phyloP scores from a whole-genome alignment of 345 rosid species.

The Corymbia maculata region DNA sequence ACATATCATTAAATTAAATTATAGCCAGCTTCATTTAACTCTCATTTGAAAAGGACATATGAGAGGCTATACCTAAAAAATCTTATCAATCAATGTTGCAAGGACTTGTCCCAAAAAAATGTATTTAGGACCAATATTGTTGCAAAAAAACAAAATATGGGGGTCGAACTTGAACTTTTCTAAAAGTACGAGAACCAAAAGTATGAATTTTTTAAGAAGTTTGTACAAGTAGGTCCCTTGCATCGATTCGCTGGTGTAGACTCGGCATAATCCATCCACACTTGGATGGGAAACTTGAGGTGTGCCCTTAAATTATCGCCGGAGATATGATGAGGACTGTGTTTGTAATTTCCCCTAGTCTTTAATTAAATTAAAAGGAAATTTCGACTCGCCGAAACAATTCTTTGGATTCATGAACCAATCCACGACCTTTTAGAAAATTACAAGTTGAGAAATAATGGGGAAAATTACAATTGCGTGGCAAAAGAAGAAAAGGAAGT shows the following conservation, averaged over 20 bases:
- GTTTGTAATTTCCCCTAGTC: not conserved
- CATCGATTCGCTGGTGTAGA: not conserved
- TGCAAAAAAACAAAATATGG: not conserved
- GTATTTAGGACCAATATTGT: not conserved
- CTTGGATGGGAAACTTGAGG: not conserved
- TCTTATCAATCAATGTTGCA: not conserved
- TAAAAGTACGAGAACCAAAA: not conserved
- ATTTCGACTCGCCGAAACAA: too few relatives aligned
- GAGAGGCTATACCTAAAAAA: not conserved
- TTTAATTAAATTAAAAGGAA: not conserved
- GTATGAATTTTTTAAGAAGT: too few relatives aligned
- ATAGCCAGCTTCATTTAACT: not conserved
- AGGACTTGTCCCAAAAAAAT: not conserved
- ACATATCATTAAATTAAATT: too few relatives aligned
- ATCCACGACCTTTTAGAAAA: not conserved
- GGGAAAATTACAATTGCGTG: not conserved
- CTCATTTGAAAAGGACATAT: not conserved
- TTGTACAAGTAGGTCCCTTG: not conserved
- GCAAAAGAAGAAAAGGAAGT: not conserved
- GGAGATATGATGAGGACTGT: not conserved
- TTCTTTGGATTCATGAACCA: not conserved
- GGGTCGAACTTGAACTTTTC: not conserved
- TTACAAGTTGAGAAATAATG: not conserved
- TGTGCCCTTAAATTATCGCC: not conserved
- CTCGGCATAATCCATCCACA: not conserved